Percentiles rank a stretch among this genome's conserved stretches.
Evolutionary conservation across 352 stramenopile species (phyloP).

Genomic region (Globisporangium mamillatum): DNA sequence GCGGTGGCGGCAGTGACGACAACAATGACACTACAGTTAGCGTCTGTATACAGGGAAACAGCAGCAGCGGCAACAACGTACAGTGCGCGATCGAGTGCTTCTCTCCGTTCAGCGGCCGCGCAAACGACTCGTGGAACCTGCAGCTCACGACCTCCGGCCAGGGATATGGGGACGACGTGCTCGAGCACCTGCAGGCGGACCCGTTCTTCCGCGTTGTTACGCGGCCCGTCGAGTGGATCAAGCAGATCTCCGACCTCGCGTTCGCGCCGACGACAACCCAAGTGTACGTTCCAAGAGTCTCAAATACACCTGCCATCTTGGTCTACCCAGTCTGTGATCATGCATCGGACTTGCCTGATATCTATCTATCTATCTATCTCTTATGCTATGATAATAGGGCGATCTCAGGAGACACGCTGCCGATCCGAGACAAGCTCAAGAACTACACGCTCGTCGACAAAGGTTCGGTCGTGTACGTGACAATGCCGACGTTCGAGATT

Average conservation of each 20-base stretch:
- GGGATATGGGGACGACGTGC: slow-evolving; percentile 35
- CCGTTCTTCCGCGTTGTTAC: slow-evolving; percentile 28
- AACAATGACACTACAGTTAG: slow-evolving; percentile 2
- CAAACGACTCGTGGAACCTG: slow-evolving; percentile 28
- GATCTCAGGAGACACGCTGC: slow-evolving; percentile 36
- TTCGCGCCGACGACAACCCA: slow-evolving; percentile 29
- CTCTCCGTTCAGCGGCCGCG: slow-evolving; percentile 25
- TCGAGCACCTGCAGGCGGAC: slow-evolving; percentile 10
- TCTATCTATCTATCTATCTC: neutral
- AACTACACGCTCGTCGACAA: slow-evolving; percentile 27
- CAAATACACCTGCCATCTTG: neutral
- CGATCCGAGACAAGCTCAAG: slow-evolving; percentile 32
- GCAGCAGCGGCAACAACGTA: neutral
- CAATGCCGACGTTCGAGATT: slow-evolving; percentile 15
- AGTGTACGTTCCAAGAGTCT: slow-evolving; percentile 23
- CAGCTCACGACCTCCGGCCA: slow-evolving; percentile 25
- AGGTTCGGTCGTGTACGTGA: slow-evolving; percentile 22
- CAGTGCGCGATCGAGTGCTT: slow-evolving; percentile 42
- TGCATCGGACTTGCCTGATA: neutral
- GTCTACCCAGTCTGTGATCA: neutral
- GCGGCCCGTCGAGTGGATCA: slow-evolving; percentile 19
- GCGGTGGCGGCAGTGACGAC: neutral
- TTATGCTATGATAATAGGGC: slow-evolving; percentile 10
- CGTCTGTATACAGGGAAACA: slow-evolving; percentile 11
- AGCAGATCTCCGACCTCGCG: slow-evolving; percentile 22